Conservation (phyloP, 1,139 yeast species). For the Scheffersomyces lignicola region DNA sequence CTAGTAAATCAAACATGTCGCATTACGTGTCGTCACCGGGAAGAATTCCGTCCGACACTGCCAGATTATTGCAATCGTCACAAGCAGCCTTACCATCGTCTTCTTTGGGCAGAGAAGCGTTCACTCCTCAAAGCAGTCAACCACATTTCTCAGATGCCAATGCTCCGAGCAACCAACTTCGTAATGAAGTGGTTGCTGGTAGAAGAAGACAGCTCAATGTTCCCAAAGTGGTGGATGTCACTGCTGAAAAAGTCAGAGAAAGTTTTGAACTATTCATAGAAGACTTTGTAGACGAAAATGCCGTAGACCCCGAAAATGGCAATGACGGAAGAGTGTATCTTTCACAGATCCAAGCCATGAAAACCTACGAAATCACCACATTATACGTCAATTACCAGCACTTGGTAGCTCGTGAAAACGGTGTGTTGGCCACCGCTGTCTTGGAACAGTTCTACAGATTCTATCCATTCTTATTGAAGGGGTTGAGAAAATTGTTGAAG, state of each 20-base stretch:
- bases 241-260: slow-evolving; percentile 92
- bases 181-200: slow-evolving; percentile 26
- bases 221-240: slow-evolving; percentile 84
- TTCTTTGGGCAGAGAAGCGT: slow-evolving; percentile 36
- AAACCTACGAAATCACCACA: slow-evolving; percentile 71
- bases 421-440: slow-evolving; percentile 87
- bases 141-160: slow-evolving; percentile 13
- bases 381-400: slow-evolving; percentile 86
- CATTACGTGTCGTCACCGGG: slow-evolving; percentile 50
- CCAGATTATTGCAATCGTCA: slow-evolving; percentile 42
- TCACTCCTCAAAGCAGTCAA: slow-evolving; percentile 13
- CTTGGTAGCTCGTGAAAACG: slow-evolving; percentile 72
- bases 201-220: slow-evolving; percentile 62
- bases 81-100: slow-evolving; percentile 41
- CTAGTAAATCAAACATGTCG: slow-evolving; percentile 27
- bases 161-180: slow-evolving; percentile 9
- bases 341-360: slow-evolving; percentile 81
- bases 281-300: slow-evolving; percentile 50
- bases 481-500: slow-evolving; percentile 70
- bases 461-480: slow-evolving; percentile 78
- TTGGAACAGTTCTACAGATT: slow-evolving; percentile 91
- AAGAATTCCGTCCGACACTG: slow-evolving; percentile 48
- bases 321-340: slow-evolving; percentile 65
- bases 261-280: slow-evolving; percentile 85
- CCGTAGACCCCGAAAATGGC: slow-evolving; percentile 32